Conservation (phyloP, 164 flowering plant species). For the Echeveria elegans region DNA sequence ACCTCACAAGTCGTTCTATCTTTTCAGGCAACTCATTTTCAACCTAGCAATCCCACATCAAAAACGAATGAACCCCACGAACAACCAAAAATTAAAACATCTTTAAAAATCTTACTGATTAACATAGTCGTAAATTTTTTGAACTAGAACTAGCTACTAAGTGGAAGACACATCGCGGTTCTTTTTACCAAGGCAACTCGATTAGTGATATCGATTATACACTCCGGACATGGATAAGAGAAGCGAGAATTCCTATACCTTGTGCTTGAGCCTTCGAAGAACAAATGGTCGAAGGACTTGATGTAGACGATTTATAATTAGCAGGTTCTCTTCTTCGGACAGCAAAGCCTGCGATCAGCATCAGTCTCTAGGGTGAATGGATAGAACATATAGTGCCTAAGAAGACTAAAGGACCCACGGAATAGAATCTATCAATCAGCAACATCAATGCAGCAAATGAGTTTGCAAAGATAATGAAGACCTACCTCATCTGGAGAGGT, state of each 20-base stretch:
- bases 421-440: not conserved
- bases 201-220: not conserved
- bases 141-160: not conserved
- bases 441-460: not conserved
- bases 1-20: conserved; percentile 93
- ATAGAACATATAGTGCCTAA: not conserved
- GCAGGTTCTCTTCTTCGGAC: conserved; percentile 95
- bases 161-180: not conserved
- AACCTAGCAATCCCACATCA: conserved; percentile 40
- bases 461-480: not conserved
- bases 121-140: not conserved
- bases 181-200: not conserved
- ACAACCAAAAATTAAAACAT: not conserved
- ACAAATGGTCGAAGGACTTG: conserved; percentile 99
- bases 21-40: conserved; percentile 95
- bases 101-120: not conserved
- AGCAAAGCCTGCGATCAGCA: conserved; percentile 55
- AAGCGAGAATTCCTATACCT: conserved; percentile 33
- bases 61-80: conserved; percentile 4
- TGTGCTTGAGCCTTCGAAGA: conserved; percentile 93
- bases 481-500: conserved; percentile 84
- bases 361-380: conserved; percentile 9
- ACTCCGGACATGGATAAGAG: not conserved
- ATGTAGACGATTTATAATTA: conserved; percentile 97
- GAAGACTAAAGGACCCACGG: not conserved